Evolutionary conservation across 352 stramenopile genomes (phyloP).

Genomic region (Globisporangium carolinianum): DNA sequence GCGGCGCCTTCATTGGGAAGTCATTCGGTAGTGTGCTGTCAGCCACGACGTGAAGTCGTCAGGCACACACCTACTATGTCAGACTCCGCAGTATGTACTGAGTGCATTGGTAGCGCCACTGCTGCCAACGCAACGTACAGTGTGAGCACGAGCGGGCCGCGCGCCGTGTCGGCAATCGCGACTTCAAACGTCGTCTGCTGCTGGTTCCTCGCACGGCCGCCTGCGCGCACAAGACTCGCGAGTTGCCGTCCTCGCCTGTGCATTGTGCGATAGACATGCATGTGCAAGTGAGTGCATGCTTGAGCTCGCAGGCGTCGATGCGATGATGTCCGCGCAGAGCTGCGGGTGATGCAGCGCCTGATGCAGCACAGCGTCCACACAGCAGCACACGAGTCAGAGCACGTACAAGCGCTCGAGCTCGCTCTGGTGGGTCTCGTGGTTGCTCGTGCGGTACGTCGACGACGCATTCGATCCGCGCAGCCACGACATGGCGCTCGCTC

Average conservation of each 20-base stretch:
- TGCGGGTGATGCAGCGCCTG: too few relatives aligned
- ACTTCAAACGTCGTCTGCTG: slow-evolving; percentile 84
- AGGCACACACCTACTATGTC: too few relatives aligned
- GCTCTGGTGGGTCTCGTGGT: slow-evolving; percentile 74
- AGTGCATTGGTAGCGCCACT: too few relatives aligned
- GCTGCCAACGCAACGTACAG: slow-evolving; percentile 24
- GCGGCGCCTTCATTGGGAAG: slow-evolving; percentile 64
- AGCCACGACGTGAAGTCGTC: too few relatives aligned
- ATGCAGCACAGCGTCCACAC: not conserved
- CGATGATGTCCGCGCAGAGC: too few relatives aligned
- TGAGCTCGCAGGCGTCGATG: not conserved
- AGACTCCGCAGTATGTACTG: too few relatives aligned
- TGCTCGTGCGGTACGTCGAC: slow-evolving; percentile 19
- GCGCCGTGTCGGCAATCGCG: slow-evolving; percentile 45
- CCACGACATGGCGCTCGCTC: slow-evolving; percentile 31
- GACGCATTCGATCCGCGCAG: slow-evolving; percentile 46
- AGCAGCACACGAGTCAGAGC: not conserved
- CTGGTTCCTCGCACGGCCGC: slow-evolving; percentile 77
- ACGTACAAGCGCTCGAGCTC: slow-evolving; percentile 76
- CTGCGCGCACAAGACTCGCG: slow-evolving; percentile 73
- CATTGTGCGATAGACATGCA: slow-evolving; percentile 1
- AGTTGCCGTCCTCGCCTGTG: slow-evolving; percentile 63
- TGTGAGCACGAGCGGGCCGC: slow-evolving; percentile 35
- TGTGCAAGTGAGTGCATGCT: not conserved
- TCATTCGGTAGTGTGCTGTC: slow-evolving; percentile 58